Percentiles rank a stretch among this genome's conserved stretches.
phyloP scores from a whole-genome alignment of 2,329 filamentous ascomycete genomes.

The Neofusicoccum cordaticola region DNA sequence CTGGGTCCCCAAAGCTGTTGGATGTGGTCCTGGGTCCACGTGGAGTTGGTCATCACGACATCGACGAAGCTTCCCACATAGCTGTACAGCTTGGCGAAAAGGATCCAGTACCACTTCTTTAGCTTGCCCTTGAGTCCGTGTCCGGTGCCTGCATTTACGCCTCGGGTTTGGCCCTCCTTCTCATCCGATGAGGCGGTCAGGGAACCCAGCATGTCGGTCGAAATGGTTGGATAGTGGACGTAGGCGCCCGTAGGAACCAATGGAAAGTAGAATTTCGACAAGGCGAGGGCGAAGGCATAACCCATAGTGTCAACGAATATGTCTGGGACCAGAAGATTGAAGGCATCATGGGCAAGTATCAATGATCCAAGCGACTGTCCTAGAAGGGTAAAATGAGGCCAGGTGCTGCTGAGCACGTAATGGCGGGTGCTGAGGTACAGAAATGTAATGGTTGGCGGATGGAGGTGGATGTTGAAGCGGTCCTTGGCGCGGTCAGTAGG shows the following conservation, averaged over 20 bases:
- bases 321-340: slow-evolving; percentile 87
- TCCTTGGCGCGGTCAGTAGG: slow-evolving; percentile 29
- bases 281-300: slow-evolving; percentile 84
- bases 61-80: slow-evolving; percentile 81
- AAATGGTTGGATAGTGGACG: slow-evolving; percentile 97
- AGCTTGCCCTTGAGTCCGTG: slow-evolving; percentile 64
- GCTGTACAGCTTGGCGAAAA: slow-evolving; percentile 80
- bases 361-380: slow-evolving; percentile 92
- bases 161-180: slow-evolving; percentile 20
- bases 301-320: slow-evolving; percentile 98
- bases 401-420: slow-evolving; percentile 82
- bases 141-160: slow-evolving; percentile 81
- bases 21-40: slow-evolving; percentile 84
- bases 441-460: slow-evolving; percentile 79
- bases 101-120: slow-evolving; percentile 82
- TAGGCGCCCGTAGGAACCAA: slow-evolving; percentile 83
- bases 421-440: slow-evolving; percentile 86
- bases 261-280: slow-evolving; percentile 79
- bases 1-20: slow-evolving; percentile 27
- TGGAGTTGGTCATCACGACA: slow-evolving; percentile 96
- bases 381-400: slow-evolving; percentile 87
- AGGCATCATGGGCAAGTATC: slow-evolving; percentile 85
- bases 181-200: slow-evolving; percentile 57
- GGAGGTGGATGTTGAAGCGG: slow-evolving; percentile 88
- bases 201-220: slow-evolving; percentile 91